These are phyloP conservation scores for Tuber indicum DNA, from an alignment of 495 filamentous ascomycete genomes.

Conservation along the genomic window DNA sequence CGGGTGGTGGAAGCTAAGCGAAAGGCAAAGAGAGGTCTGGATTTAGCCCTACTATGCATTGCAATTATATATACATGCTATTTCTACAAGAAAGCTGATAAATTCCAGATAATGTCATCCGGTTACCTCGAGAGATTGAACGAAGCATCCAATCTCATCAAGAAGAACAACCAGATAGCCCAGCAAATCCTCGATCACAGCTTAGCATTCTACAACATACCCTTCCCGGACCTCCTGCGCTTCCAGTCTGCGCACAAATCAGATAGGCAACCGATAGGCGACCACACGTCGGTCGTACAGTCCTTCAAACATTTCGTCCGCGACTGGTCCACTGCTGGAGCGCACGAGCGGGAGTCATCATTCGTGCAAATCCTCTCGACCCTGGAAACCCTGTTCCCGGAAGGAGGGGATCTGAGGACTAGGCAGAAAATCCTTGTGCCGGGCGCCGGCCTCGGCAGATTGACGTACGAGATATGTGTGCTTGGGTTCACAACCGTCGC, in stretches of 20 bases:
- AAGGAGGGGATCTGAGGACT: conserved; percentile 11
- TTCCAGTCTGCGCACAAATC: conserved; percentile 33
- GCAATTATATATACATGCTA: not conserved
- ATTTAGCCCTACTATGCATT: conserved; percentile 7
- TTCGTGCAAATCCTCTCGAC: conserved; percentile 44
- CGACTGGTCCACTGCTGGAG: conserved; percentile 47
- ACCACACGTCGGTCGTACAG: conserved; percentile 45
- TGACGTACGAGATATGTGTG: conserved; percentile 45
- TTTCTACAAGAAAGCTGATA: not conserved
- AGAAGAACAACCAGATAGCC: conserved; percentile 37
- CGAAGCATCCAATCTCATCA: conserved; percentile 28
- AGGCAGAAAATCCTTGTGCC: conserved; percentile 44
- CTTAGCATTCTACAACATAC: conserved; percentile 41
- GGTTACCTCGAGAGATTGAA: conserved; percentile 36
- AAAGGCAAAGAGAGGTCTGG: conserved; percentile 39
- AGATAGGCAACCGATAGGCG: conserved; percentile 24
- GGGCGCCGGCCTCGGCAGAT: conserved; percentile 46
- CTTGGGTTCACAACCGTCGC: conserved; percentile 45
- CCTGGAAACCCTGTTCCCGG: conserved; percentile 31
- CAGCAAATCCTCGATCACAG: conserved; percentile 37
- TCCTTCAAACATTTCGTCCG: conserved; percentile 49
- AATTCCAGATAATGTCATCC: conserved; percentile 20
- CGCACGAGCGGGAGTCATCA: conserved; percentile 43
- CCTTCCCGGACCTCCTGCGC: conserved; percentile 37
- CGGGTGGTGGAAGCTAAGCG: conserved; percentile 36